phyloP scores from a whole-genome alignment of 495 filamentous ascomycete genomes.

The Echria macrotheca region DNA sequence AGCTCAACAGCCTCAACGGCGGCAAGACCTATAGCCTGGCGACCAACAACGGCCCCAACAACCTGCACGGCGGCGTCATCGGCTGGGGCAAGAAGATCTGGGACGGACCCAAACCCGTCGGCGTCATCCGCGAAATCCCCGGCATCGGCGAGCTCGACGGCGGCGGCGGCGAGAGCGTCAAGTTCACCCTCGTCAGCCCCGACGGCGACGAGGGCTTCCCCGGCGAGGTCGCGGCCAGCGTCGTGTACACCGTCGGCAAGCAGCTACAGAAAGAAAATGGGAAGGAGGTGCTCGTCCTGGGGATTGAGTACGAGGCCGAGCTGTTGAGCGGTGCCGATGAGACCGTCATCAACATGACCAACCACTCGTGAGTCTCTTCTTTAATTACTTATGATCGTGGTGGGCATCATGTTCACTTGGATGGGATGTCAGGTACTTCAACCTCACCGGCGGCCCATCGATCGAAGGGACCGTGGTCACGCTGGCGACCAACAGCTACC shows the following conservation, averaged over 20 bases:
- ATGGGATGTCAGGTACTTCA: conserved; percentile 71
- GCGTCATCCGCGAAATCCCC: conserved; percentile 35
- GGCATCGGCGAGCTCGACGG: conserved; percentile 55
- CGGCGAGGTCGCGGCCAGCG: conserved; percentile 69
- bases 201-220: conserved; percentile 86
- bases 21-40: conserved; percentile 58
- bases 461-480: conserved; percentile 72
- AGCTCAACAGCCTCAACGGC: conserved; percentile 67
- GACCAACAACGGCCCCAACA: conserved; percentile 72
- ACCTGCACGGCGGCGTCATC: conserved; percentile 70
- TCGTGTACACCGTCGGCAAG: conserved; percentile 72
- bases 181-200: conserved; percentile 65
- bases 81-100: conserved; percentile 87
- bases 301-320: conserved; percentile 85
- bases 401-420: too few relatives aligned
- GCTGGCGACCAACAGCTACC: conserved; percentile 64
- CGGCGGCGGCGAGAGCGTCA: conserved; percentile 67
- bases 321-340: conserved; percentile 72
- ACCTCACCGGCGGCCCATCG: conserved; percentile 60
- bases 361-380: conserved; percentile 72
- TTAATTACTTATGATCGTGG: too few relatives aligned
- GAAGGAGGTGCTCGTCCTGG: conserved; percentile 59
- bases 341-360: conserved; percentile 86
- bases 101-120: conserved; percentile 64
- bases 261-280: conserved; percentile 54